phyloP scores from a whole-genome alignment of 768 basidiomycete species.

The Lactarius hengduanensis region DNA sequence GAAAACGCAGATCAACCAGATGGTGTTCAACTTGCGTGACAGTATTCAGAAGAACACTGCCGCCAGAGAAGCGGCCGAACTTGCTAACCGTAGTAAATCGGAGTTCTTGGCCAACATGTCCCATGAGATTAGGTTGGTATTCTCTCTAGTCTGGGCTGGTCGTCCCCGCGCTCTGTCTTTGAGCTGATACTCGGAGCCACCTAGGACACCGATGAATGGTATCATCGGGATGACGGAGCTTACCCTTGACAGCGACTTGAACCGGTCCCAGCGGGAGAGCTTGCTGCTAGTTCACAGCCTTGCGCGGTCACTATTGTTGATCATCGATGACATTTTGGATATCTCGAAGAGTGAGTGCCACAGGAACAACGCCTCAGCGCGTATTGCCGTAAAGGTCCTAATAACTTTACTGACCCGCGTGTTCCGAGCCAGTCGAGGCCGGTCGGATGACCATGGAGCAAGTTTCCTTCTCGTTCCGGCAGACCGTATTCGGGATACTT shows the following conservation, averaged over 20 bases:
- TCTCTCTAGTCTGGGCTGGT: not conserved
- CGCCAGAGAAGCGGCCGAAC: slow-evolving; percentile 93
- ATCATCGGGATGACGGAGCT: slow-evolving; percentile 99
- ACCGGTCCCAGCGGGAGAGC: slow-evolving; percentile 92
- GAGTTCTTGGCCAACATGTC: slow-evolving; percentile 99
- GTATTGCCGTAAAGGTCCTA: not conserved
- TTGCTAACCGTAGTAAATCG: slow-evolving; percentile 95
- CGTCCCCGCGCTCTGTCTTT: not conserved
- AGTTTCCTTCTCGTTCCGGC: slow-evolving; percentile 96
- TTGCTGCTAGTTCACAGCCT: slow-evolving; percentile 92
- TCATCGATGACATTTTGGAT: slow-evolving; percentile 99
- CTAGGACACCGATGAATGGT: slow-evolving; percentile 99
- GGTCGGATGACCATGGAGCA: slow-evolving; percentile 99
- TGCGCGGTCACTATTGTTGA: slow-evolving; percentile 87
- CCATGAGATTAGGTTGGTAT: slow-evolving; percentile 89
- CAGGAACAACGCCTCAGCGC: slow-evolving; percentile 4
- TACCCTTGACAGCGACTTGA: slow-evolving; percentile 94
- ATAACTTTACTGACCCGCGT: not conserved
- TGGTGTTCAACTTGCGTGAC: slow-evolving; percentile 97
- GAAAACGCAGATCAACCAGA: slow-evolving; percentile 98
- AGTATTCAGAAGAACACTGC: slow-evolving; percentile 98
- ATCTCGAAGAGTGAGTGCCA: slow-evolving; percentile 91
- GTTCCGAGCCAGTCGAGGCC: slow-evolving; percentile 72
- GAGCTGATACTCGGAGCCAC: not conserved
- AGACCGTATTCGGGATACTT: slow-evolving; percentile 94